Base-by-base conservation (phyloP, 768 basidiomycete genomes). In the Hericium coralloides region DNA sequence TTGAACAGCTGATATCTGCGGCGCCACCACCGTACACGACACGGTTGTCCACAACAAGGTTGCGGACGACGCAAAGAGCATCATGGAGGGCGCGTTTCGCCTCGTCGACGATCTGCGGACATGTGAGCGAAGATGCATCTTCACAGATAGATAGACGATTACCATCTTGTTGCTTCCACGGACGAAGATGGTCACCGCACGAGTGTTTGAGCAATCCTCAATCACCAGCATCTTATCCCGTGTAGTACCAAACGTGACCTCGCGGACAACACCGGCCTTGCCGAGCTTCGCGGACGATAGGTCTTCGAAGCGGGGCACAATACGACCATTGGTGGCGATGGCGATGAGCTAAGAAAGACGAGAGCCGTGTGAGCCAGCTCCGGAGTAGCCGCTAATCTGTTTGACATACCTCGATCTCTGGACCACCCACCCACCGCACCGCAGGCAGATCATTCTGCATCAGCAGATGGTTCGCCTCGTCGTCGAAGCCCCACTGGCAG, bases 401-500 rank as follows among this genome's bases (percentile, higher is more conserved):
- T 38, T 15, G 3, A 60, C 67, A 12, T 54, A 94, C 93, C 85
- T 99, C 97, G 60, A 99, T 99, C 70, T 99, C 97, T 3, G 97
- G 97, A 22, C 97, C 97, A 59, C 97, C 97, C 56, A 99, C 97
- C 97, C 97, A 98, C 68, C 97, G 81, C 31, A 98, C 95, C 26
- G 97, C 91, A 45, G 97, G 97, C 38, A 99, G 78, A 14, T 95
- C 92, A 65, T 98, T 98, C 76, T 97, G 94, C 92, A 98, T 93
- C 61, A 99, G 72, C 65, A 98, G 63, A 69, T 98, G 97, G 68
- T 99, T 99, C 47, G 97, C 97, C 73, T 99, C 97, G 67, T 99
- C 97, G 68, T 99, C 97, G 68, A 99, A 99, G 59, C 97, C 97
- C 97, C 97, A 99, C 69, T 99, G 97, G 72, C 97, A 99, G 65